These are phyloP conservation scores for Neltuma alba DNA, from an alignment of 306 rosid genomes.

Conservation along the genomic window DNA sequence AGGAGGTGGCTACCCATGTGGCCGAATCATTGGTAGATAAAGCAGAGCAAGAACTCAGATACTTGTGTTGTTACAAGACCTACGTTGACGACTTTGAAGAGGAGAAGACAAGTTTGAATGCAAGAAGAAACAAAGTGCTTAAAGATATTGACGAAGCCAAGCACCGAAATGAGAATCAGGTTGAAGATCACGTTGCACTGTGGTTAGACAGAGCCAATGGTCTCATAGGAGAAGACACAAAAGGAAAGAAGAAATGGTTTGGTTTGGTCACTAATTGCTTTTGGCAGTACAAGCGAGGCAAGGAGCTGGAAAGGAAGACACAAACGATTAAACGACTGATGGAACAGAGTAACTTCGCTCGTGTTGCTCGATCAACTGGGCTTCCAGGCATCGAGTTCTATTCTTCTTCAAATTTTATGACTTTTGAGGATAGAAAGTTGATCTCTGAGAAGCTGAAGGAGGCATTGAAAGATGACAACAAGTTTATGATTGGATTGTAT, in stretches of 20 bases:
- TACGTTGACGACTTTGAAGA: neutral
- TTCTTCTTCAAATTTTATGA: neutral
- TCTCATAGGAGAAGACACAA: conserved; percentile 4
- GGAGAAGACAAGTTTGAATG: neutral
- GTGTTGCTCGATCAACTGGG: neutral
- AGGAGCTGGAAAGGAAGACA: neutral
- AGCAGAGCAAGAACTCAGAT: neutral
- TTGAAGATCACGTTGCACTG: fast-evolving
- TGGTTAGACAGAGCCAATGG: neutral
- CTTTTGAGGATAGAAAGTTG: neutral
- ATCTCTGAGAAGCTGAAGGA: neutral
- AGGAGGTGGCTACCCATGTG: neutral
- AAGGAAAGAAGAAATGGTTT: neutral
- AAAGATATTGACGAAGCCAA: neutral
- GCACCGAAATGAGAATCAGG: neutral
- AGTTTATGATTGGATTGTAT: conserved; percentile 11
- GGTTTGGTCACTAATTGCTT: conserved; percentile 4
- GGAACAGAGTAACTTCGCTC: neutral
- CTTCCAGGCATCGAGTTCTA: conserved; percentile 4
- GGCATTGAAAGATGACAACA: neutral
- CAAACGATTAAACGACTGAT: neutral
- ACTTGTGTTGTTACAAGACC: neutral
- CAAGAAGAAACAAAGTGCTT: neutral
- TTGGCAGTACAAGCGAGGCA: neutral
- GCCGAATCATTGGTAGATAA: neutral